phyloP scores from a whole-genome alignment of 225 moss, liverwort and hornwort genomes.

The Bryoerythrophyllum caledonicum region DNA sequence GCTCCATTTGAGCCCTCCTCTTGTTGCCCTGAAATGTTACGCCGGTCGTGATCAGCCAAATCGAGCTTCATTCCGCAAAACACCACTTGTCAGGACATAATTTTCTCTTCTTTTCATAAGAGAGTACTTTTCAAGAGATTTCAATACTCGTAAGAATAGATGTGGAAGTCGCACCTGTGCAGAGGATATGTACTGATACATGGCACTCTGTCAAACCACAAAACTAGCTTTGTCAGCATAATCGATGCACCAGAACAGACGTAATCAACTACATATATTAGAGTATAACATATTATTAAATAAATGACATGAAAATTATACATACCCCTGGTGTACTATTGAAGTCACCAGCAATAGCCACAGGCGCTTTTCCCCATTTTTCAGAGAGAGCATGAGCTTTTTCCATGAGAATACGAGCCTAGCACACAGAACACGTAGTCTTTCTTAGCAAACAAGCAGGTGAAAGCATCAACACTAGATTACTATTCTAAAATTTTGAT shows the following conservation, averaged over 20 bases:
- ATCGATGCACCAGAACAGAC: conserved; percentile 1
- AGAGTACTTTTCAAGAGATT: neutral
- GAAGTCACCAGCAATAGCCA: conserved; percentile 89
- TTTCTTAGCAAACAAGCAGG: conserved; percentile 22
- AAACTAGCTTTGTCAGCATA: conserved; percentile 22
- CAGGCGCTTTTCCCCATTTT: conserved; percentile 75
- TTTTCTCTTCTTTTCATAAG: too few species aligned
- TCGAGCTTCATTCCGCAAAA: conserved; percentile 49
- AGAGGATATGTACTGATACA: conserved; percentile 47
- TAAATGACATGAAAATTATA: conserved; percentile 6
- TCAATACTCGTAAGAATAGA: conserved; percentile 1
- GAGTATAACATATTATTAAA: neutral
- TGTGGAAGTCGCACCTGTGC: conserved; percentile 30
- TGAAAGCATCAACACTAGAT: neutral
- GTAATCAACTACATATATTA: neutral
- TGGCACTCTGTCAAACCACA: conserved; percentile 43
- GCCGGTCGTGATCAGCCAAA: conserved; percentile 69
- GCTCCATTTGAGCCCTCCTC: conserved; percentile 25
- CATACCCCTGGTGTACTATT: conserved; percentile 87
- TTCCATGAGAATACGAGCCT: conserved; percentile 84
- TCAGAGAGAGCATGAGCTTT: conserved; percentile 72
- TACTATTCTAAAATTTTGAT: neutral
- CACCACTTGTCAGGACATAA: conserved; percentile 25
- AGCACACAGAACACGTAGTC: conserved; percentile 5
- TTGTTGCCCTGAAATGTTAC: conserved; percentile 77